Percentiles rank a stretch among this genome's conserved stretches.
Conservation (phyloP, 2,329 filamentous ascomycete genomes). For the Arthroderma sp. region DNA sequence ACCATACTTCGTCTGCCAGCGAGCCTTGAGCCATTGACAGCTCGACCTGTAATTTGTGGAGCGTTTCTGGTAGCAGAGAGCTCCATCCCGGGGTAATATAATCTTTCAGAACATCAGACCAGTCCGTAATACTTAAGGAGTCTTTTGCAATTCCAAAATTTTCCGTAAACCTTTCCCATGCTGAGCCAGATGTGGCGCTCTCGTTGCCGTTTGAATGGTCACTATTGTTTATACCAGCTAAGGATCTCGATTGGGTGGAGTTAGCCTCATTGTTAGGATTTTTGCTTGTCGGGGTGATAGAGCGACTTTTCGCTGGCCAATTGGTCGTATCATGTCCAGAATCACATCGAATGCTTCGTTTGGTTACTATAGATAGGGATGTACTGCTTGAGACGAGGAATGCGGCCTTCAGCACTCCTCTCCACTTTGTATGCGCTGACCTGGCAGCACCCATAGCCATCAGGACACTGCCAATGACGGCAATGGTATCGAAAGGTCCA, state of each 20-base stretch:
- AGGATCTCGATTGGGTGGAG: no score
- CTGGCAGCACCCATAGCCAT: conserved; percentile 24
- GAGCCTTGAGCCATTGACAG: conserved; percentile 78
- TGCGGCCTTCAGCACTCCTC: conserved; percentile 22
- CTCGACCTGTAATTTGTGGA: conserved; percentile 75
- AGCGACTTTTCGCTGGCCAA: conserved; percentile 4
- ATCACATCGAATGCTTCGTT: conserved; percentile 8
- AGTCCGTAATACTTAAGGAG: conserved; percentile 28
- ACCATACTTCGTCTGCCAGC: conserved; percentile 85
- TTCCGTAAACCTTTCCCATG: conserved; percentile 40
- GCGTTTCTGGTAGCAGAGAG: conserved; percentile 57
- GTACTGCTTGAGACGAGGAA: conserved; percentile 17
- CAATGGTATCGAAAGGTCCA: background rate
- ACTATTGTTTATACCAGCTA: no score
- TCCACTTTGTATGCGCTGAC: conserved; percentile 23
- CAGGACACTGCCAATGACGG: conserved; percentile 13
- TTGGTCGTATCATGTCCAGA: conserved; percentile 6
- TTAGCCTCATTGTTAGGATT: no score
- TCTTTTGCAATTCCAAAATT: conserved; percentile 30
- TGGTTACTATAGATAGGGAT: conserved; percentile 12
- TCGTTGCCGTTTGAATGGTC: no score
- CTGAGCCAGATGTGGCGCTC: conserved; percentile 12
- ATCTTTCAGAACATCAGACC: conserved; percentile 47
- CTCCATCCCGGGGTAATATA: conserved; percentile 75
- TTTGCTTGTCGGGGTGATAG: no score